Conservation (phyloP, 306 rosid species). For the Spatholobus suberectus region DNA sequence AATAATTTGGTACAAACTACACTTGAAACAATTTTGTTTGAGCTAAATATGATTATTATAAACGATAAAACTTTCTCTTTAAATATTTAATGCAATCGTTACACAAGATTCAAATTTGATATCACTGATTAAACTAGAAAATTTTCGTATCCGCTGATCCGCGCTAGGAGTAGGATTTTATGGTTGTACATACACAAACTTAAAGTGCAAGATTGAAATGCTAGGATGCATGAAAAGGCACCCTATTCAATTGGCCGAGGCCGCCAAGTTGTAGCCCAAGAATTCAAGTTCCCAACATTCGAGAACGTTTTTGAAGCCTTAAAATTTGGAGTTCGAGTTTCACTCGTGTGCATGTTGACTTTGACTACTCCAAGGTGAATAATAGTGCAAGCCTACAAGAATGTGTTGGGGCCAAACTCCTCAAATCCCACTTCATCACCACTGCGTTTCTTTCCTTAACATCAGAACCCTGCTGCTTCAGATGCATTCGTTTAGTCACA, state of each 20-base stretch:
- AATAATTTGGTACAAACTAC: too few species aligned
- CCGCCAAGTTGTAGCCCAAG: slow-evolving; percentile 52
- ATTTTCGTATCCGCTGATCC: too few species aligned
- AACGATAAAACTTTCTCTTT: too few species aligned
- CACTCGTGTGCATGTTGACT: slow-evolving; percentile 93
- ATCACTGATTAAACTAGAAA: too few species aligned
- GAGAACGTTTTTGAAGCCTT: slow-evolving; percentile 80
- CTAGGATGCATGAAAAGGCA: slow-evolving; percentile 47
- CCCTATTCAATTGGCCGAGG: slow-evolving; percentile 64
- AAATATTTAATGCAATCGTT: too few species aligned
- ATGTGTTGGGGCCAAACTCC: slow-evolving; percentile 57
- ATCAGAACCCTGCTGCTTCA: slow-evolving; percentile 38
- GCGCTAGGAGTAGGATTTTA: neutral
- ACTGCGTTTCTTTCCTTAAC: slow-evolving; percentile 40
- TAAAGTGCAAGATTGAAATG: slow-evolving; percentile 50
- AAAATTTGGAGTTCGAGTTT: slow-evolving; percentile 63
- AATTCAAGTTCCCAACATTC: slow-evolving; percentile 67
- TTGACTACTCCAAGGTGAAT: slow-evolving; percentile 47
- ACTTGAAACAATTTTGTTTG: too few species aligned
- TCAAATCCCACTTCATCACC: slow-evolving; percentile 35
- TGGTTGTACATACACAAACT: slow-evolving; percentile 40
- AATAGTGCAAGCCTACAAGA: slow-evolving; percentile 42
- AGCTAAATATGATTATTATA: too few species aligned
- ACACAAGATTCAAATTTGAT: too few species aligned
- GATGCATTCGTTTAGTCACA: neutral